Conservation (phyloP, 768 basidiomycete genomes). For the Leccinum rimulosum region DNA sequence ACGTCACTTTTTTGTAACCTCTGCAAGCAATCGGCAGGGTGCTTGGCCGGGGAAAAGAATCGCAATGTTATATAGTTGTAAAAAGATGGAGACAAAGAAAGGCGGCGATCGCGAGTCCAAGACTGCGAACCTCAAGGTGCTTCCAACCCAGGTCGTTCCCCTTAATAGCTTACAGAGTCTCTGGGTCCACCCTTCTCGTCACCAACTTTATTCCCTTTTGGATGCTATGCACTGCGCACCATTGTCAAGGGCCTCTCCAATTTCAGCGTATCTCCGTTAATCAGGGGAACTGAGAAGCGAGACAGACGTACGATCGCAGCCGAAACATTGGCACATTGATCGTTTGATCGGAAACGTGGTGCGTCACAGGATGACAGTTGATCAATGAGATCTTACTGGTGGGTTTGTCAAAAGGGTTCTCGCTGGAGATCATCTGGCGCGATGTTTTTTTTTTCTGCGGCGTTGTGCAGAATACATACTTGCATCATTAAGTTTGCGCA, state of each 20-base stretch:
- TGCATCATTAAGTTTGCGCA: neutral
- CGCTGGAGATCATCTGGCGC: neutral
- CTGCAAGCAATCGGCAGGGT: neutral
- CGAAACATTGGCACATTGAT: neutral
- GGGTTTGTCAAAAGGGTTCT: neutral
- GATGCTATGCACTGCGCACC: neutral
- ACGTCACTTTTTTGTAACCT: conserved; percentile 3
- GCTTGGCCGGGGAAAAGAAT: neutral
- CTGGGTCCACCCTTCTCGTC: neutral
- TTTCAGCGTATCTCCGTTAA: neutral
- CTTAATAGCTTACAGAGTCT: neutral
- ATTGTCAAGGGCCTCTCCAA: neutral
- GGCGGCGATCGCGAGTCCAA: neutral
- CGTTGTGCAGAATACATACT: neutral
- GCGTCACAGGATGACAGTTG: neutral
- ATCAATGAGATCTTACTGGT: neutral
- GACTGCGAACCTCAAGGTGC: neutral
- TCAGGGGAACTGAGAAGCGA: neutral
- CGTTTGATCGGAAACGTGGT: conserved; percentile 1
- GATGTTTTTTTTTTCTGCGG: neutral
- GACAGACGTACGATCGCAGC: neutral
- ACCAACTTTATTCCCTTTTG: neutral
- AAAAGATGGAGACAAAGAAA: neutral
- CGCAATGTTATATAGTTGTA: neutral
- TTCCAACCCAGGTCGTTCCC: neutral